A percentile compares a stretch with the other conserved stretches of the same genome.
phyloP scores from a whole-genome alignment of 2,329 filamentous ascomycete species.

The Curvularia sp. region DNA sequence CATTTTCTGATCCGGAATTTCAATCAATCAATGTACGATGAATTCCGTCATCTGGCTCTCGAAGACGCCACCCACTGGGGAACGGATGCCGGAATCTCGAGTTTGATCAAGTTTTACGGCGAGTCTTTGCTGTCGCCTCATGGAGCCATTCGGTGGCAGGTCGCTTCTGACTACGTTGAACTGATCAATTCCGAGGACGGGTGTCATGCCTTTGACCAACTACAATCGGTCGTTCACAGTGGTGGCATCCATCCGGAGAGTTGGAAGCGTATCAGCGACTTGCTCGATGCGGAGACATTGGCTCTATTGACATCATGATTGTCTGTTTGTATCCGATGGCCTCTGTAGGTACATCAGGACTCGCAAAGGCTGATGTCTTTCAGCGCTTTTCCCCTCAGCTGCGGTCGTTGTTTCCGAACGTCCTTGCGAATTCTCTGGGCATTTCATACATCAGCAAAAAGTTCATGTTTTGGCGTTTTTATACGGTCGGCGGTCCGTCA shows the following conservation, averaged over 20 bases:
- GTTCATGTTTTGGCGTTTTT: slow-evolving; percentile 42
- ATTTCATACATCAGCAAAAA: slow-evolving; percentile 41
- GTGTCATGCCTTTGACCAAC: slow-evolving; percentile 56
- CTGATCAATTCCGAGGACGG: slow-evolving; percentile 59
- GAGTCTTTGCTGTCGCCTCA: slow-evolving; percentile 59
- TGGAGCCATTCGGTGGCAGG: slow-evolving; percentile 58
- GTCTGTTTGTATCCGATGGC: not conserved
- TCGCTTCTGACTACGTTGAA: slow-evolving; percentile 63
- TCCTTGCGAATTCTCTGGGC: slow-evolving; percentile 24
- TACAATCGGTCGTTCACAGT: slow-evolving; percentile 62
- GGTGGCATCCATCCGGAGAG: slow-evolving; percentile 62
- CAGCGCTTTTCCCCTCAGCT: slow-evolving; percentile 1
- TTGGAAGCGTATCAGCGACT: slow-evolving; percentile 62
- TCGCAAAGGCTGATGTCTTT: slow-evolving; percentile 1
- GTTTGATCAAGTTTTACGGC: slow-evolving; percentile 71
- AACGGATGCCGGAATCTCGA: slow-evolving; percentile 64
- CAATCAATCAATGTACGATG: slow-evolving; percentile 76
- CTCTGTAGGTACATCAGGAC: not conserved
- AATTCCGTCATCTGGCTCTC: slow-evolving; percentile 72
- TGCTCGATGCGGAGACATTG: slow-evolving; percentile 60
- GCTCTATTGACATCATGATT: slow-evolving; percentile 56
- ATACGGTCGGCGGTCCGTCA: slow-evolving; percentile 34
- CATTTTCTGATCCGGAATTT: slow-evolving; percentile 76
- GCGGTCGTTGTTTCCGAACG: slow-evolving; percentile 30
- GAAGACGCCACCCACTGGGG: slow-evolving; percentile 65